These are phyloP conservation scores for Pestalotiopsis sp. DNA, from an alignment of 2,329 filamentous ascomycete genomes.

Conservation along the genomic window DNA sequence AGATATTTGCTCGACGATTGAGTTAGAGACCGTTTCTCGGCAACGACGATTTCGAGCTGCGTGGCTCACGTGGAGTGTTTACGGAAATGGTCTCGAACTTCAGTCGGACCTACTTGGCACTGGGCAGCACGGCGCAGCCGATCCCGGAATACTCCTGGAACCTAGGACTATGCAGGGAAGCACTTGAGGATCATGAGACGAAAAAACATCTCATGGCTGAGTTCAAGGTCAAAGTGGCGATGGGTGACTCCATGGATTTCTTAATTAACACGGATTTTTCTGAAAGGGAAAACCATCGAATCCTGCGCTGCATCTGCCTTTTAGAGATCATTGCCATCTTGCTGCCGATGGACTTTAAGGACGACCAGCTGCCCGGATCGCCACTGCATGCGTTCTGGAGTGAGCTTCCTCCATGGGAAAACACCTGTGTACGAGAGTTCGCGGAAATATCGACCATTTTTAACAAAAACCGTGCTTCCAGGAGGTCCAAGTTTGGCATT, in stretches of 20 bases:
- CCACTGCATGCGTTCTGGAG: not conserved
- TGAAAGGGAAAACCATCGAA: not conserved
- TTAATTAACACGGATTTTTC: not conserved
- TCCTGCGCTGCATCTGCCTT: not conserved
- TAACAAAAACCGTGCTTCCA: no score
- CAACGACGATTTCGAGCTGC: no score
- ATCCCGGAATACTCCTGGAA: not conserved
- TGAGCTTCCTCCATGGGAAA: not conserved
- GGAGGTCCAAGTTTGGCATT: no score
- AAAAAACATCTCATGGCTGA: not conserved
- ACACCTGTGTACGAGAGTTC: not conserved
- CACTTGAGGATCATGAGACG: not conserved
- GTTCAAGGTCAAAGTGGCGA: not conserved
- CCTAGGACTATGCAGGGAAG: not conserved
- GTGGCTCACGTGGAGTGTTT: not conserved
- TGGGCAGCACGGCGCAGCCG: not conserved
- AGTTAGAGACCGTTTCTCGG: no score
- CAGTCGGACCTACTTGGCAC: not conserved
- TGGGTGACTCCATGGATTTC: not conserved
- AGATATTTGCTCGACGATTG: no score
- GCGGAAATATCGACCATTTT: no score
- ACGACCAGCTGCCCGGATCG: not conserved
- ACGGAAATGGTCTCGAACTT: not conserved
- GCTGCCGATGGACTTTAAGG: not conserved
- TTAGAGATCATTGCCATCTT: not conserved